phyloP scores from a whole-genome alignment of 768 basidiomycete species.

The Lentinus brumalis region DNA sequence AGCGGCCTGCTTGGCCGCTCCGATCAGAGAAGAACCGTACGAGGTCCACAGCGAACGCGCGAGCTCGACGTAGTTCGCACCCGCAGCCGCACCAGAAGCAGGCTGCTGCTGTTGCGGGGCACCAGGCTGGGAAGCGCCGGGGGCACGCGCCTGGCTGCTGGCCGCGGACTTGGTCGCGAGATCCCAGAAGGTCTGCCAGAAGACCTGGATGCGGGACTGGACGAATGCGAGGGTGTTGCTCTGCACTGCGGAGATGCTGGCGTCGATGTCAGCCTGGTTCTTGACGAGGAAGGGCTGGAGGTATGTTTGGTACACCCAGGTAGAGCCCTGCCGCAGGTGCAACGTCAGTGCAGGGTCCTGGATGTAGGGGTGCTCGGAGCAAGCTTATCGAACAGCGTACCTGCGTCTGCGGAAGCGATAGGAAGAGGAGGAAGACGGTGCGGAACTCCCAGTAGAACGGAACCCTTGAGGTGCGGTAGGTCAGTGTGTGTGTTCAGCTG shows the following conservation, averaged over 20 bases:
- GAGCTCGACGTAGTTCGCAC: slow-evolving; percentile 26
- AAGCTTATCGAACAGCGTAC: slow-evolving; percentile 32
- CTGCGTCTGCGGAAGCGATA: slow-evolving; percentile 71
- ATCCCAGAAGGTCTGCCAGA: slow-evolving; percentile 51
- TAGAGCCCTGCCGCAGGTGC: slow-evolving; percentile 54
- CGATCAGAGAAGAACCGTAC: slow-evolving; percentile 43
- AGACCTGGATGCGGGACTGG: slow-evolving; percentile 48
- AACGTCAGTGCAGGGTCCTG: not conserved
- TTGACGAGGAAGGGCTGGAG: slow-evolving; percentile 60
- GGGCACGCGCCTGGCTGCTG: slow-evolving; percentile 3
- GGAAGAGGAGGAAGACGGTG: slow-evolving; percentile 66
- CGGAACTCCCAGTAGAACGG: slow-evolving; percentile 79
- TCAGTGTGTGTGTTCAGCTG: not conserved
- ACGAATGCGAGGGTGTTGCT: slow-evolving; percentile 55
- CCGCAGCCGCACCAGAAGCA: slow-evolving; percentile 20
- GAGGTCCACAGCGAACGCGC: slow-evolving; percentile 35
- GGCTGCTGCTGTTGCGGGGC: slow-evolving; percentile 23
- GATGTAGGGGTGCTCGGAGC: not conserved
- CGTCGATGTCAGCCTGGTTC: slow-evolving; percentile 65
- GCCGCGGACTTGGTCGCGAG: slow-evolving; percentile 43
- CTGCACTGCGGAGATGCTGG: slow-evolving; percentile 56
- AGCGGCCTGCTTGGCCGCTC: slow-evolving; percentile 24
- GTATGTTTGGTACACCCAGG: slow-evolving; percentile 61
- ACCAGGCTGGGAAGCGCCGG: slow-evolving; percentile 4
- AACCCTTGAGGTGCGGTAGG: slow-evolving; percentile 44